phyloP scores from a whole-genome alignment of 2,329 filamentous ascomycete species.

The Penicillium sp. region DNA sequence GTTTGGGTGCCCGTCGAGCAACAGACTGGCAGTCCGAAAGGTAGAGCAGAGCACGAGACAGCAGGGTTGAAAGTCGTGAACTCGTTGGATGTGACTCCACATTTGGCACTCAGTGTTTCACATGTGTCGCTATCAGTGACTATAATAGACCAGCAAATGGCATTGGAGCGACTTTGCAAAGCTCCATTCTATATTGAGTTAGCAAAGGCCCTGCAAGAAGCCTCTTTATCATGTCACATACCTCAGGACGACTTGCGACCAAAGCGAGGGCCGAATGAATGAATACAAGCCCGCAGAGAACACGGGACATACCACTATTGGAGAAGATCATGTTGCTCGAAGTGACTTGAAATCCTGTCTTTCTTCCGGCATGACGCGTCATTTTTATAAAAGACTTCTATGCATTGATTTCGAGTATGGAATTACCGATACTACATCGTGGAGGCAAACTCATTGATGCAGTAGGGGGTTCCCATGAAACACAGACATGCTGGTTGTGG shows the following conservation, averaged over 20 bases:
- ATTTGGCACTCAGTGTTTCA: not conserved
- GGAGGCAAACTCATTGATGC: slow-evolving; percentile 4
- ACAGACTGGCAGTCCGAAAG: not conserved
- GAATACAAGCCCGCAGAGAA: not conserved
- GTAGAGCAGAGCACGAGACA: not conserved
- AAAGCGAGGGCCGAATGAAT: not conserved
- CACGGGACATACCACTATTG: not conserved
- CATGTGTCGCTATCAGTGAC: not conserved
- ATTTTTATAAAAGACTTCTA: not conserved
- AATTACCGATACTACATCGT: not conserved
- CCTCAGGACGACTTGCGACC: not conserved
- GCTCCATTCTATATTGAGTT: not conserved
- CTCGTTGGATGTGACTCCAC: not conserved
- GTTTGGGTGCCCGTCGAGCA: not conserved
- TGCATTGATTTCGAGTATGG: not conserved
- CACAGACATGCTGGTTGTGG: not conserved
- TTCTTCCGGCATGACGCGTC: not conserved
- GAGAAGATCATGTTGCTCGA: not conserved
- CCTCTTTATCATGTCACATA: not conserved
- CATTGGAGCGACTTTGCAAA: not conserved
- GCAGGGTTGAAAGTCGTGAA: slow-evolving; percentile 1
- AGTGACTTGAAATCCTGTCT: not conserved
- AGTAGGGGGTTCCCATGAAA: slow-evolving; percentile 4
- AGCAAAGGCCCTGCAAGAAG: not conserved
- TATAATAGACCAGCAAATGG: slow-evolving; percentile 1